Percentiles rank a stretch among this genome's conserved stretches.
phyloP scores from a whole-genome alignment of 2,329 filamentous ascomycete genomes.

The Thielaviopsis punctulata region DNA sequence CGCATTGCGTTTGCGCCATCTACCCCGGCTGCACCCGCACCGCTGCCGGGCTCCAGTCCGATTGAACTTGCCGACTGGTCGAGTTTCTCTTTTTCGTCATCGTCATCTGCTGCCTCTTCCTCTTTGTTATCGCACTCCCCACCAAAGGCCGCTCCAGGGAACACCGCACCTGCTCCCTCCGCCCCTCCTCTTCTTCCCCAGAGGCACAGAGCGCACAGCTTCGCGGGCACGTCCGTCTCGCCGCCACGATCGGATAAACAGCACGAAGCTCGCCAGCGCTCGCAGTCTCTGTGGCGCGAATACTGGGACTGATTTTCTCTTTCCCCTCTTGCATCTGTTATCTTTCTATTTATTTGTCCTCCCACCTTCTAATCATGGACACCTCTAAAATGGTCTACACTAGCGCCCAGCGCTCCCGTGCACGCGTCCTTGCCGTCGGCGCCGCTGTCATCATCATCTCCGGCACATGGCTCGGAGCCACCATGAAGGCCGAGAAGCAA shows the following conservation, averaged over 20 bases:
- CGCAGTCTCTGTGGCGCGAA: slow-evolving; percentile 5
- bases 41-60: not conserved
- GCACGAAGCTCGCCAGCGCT: not conserved
- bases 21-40: not conserved
- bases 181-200: slow-evolving; percentile 12
- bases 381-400: not conserved
- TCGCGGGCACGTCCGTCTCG: not conserved
- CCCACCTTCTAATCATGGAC: not conserved
- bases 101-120: no score
- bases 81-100: not conserved
- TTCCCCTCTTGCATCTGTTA: no score
- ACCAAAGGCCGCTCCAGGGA: no score
- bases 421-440: slow-evolving; percentile 22
- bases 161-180: slow-evolving; percentile 11
- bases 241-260: not conserved
- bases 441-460: slow-evolving; percentile 30
- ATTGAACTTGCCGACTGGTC: no score
- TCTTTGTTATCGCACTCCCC: no score
- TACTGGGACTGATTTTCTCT: slow-evolving; percentile 5
- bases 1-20: no score
- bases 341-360: not conserved
- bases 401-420: slow-evolving; percentile 6
- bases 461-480: slow-evolving; percentile 31
- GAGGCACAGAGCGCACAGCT: not conserved
- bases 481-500: slow-evolving; percentile 31